Percentiles rank a stretch among this genome's conserved stretches.
Evolutionary conservation across 495 filamentous ascomycete species (phyloP).

Genomic region (Oidiodendron maius): DNA sequence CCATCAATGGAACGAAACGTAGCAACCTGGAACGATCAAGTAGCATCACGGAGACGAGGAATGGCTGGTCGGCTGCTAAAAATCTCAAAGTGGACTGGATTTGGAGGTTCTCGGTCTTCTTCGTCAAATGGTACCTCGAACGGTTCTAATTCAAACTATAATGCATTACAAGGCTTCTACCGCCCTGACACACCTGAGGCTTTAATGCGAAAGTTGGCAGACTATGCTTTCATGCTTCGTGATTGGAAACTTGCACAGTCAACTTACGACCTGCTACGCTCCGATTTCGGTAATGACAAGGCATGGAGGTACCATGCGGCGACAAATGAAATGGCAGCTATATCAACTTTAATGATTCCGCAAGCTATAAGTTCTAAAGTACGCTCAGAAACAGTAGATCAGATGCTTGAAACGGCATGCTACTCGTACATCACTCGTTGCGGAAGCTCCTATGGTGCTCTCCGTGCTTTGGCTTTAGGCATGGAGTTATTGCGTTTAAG

Average conservation of each 20-base stretch:
- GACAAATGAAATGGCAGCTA: slow-evolving; percentile 85
- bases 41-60: slow-evolving; percentile 83
- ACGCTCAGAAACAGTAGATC: slow-evolving; percentile 72
- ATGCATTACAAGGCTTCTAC: slow-evolving; percentile 71
- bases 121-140: slow-evolving; percentile 28
- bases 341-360: slow-evolving; percentile 71
- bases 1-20: slow-evolving; percentile 91
- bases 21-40: slow-evolving; percentile 93
- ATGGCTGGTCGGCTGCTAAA: slow-evolving; percentile 85
- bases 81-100: slow-evolving; percentile 82
- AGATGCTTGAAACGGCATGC: slow-evolving; percentile 77
- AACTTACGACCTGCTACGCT: slow-evolving; percentile 81
- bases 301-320: slow-evolving; percentile 94
- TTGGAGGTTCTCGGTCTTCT: slow-evolving; percentile 48
- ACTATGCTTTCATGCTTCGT: slow-evolving; percentile 92
- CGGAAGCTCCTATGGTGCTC: slow-evolving; percentile 62
- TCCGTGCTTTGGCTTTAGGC: slow-evolving; percentile 69
- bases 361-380: slow-evolving; percentile 63
- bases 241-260: slow-evolving; percentile 91
- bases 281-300: slow-evolving; percentile 90
- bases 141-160: slow-evolving; percentile 62
- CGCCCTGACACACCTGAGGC: slow-evolving; percentile 79
- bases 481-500: slow-evolving; percentile 77
- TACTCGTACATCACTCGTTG: slow-evolving; percentile 91
- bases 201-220: slow-evolving; percentile 84